Conservation (phyloP, 2,329 filamentous ascomycete species). For the Fusarium siculi region DNA sequence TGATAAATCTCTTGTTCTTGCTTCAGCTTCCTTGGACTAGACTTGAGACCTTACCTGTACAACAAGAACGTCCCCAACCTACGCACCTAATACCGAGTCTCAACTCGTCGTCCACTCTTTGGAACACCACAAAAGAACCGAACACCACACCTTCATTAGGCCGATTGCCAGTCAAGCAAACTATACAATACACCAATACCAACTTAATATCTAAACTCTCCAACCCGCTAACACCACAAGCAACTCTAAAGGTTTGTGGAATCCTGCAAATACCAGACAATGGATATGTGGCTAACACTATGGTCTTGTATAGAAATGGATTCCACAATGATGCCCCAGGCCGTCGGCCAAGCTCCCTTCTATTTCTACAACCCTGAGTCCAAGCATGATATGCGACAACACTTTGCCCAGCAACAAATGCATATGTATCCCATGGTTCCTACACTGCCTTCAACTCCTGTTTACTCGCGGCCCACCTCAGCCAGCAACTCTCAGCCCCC, state of each 20-base stretch:
- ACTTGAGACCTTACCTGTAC: conserved; percentile 46
- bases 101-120: conserved; percentile 58
- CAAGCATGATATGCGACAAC: conserved; percentile 75
- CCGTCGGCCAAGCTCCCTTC: conserved; percentile 79
- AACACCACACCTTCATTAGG: conserved; percentile 43
- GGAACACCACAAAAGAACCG: conserved; percentile 38
- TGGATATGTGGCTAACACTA: conserved; percentile 30
- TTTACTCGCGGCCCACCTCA: conserved; percentile 73
- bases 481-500: conserved; percentile 73
- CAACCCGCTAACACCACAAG: conserved; percentile 24
- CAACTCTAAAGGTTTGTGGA: conserved; percentile 41
- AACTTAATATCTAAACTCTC: conserved; percentile 43
- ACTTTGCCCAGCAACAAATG: conserved; percentile 73
- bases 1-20: conserved; percentile 35
- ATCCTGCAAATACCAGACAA: conserved; percentile 26
- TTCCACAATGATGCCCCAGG: conserved; percentile 66
- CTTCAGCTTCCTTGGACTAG: conserved; percentile 26
- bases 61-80: conserved; percentile 44
- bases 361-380: conserved; percentile 89
- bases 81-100: conserved; percentile 45
- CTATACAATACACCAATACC: conserved; percentile 42
- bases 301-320: conserved; percentile 66
- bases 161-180: conserved; percentile 39
- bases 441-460: conserved; percentile 69
- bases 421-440: conserved; percentile 67